Conservation (phyloP, 192 early-diverging fungal species). For the Spizellomyces punctatus region DNA sequence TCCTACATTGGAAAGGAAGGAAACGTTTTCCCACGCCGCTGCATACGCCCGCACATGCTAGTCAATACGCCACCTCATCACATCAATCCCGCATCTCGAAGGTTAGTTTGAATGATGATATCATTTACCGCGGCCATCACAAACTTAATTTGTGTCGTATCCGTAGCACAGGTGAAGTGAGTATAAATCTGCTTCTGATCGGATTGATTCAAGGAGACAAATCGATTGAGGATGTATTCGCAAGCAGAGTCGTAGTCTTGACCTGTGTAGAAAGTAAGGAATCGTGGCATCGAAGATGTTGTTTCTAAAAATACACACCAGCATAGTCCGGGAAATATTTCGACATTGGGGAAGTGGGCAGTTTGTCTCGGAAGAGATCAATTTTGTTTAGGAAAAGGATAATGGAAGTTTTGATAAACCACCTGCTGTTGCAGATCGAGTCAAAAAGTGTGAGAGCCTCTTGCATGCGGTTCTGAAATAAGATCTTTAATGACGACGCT, state of each 20-base stretch:
- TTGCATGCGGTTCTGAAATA: constrained; percentile 83
- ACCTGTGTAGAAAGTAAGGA: constrained; percentile 9
- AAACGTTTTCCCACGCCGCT: no score
- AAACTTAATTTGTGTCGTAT: constrained; percentile 62
- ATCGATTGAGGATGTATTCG: constrained; percentile 52
- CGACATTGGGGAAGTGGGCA: constrained; percentile 76
- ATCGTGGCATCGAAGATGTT: background rate
- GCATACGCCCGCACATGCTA: no score
- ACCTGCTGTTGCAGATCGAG: constrained; percentile 95
- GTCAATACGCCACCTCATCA: background rate
- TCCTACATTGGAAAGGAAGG: no score
- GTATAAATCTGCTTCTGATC: constrained; percentile 59
- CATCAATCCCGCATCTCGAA: constrained; percentile 34
- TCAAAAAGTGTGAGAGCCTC: constrained; percentile 96
- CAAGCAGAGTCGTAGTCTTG: constrained; percentile 49
- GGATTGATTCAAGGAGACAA: constrained; percentile 53
- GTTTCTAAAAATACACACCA: constrained; percentile 15
- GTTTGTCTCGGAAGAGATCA: constrained; percentile 91
- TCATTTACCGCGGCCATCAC: constrained; percentile 62
- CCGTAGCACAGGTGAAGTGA: constrained; percentile 66
- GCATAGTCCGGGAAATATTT: constrained; percentile 90
- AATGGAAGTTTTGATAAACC: constrained; percentile 97
- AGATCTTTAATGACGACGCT: background rate
- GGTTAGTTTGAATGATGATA: constrained; percentile 52
- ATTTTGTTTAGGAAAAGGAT: constrained; percentile 99